These are phyloP conservation scores for Pythium vanterpoolii DNA, from an alignment of 352 stramenopile genomes.

Conservation along the genomic window DNA sequence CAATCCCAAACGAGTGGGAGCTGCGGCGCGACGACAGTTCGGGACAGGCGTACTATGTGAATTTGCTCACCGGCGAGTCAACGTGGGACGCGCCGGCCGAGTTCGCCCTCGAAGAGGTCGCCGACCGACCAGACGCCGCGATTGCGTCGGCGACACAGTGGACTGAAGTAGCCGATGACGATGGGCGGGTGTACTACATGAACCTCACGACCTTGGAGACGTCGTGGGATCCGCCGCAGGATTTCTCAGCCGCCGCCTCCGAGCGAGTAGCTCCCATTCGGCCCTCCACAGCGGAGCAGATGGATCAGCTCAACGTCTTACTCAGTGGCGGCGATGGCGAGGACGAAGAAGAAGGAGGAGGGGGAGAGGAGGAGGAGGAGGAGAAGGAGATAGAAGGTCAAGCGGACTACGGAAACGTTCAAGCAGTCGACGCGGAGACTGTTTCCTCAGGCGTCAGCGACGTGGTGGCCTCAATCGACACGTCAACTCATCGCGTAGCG, in stretches of 20 bases:
- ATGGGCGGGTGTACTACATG: constrained; percentile 44
- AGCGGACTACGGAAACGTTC: neutral
- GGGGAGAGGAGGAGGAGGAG: neutral
- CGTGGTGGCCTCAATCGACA: neutral
- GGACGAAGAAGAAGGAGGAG: constrained; percentile 13
- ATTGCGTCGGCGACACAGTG: constrained; percentile 16
- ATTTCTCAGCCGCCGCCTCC: neutral
- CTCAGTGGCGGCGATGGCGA: constrained; percentile 46
- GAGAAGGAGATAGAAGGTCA: too few species aligned
- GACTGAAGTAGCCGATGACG: constrained; percentile 43
- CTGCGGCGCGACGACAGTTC: constrained; percentile 40
- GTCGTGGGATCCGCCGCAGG: constrained; percentile 36
- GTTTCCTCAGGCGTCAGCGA: neutral
- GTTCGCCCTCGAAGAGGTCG: neutral
- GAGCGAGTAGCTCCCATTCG: constrained; percentile 4
- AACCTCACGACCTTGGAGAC: constrained; percentile 56
- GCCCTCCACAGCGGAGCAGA: constrained; percentile 59
- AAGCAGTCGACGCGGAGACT: neutral
- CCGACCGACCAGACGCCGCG: neutral
- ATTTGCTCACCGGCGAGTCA: constrained; percentile 45
- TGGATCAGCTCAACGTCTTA: constrained; percentile 51
- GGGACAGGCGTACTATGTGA: constrained; percentile 47
- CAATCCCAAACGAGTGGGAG: constrained; percentile 33
- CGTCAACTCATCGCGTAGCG: neutral
- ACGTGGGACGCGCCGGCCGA: constrained; percentile 35